A percentile compares a stretch with the other conserved stretches of the same genome.
These are phyloP conservation scores for Vigna radiata DNA, from an alignment of 306 rosid species.

Conservation along the genomic window DNA sequence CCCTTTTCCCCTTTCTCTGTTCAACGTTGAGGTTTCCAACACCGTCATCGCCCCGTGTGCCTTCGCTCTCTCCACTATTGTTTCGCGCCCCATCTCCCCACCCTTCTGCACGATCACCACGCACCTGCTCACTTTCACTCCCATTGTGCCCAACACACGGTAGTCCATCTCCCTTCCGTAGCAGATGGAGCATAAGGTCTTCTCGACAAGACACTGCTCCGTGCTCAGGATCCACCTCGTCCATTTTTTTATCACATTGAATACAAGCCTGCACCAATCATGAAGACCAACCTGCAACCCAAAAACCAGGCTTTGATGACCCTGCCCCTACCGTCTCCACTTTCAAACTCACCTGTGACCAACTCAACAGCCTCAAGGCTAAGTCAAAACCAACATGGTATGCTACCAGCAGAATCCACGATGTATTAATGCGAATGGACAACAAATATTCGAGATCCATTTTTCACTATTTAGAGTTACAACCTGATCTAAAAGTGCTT, in stretches of 20 bases:
- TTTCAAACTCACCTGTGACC: conserved; percentile 66
- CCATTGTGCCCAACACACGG: conserved; percentile 48
- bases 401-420: conserved; percentile 75
- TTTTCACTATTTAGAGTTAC: conserved; percentile 83
- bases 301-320: conserved; percentile 46
- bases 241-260: conserved; percentile 79
- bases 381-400: conserved; percentile 85
- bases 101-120: conserved; percentile 72
- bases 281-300: conserved; percentile 49
- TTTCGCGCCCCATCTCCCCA: conserved; percentile 58
- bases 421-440: too few relatives aligned
- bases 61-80: conserved; percentile 76
- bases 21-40: too few relatives aligned
- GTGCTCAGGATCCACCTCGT: conserved; percentile 71
- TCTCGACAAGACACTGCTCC: conserved; percentile 69
- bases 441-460: conserved; percentile 66
- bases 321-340: conserved; percentile 47
- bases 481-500: conserved; percentile 81
- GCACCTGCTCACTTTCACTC: conserved; percentile 75
- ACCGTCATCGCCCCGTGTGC: conserved; percentile 74
- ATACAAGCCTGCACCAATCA: conserved; percentile 75
- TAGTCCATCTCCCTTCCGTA: conserved; percentile 73
- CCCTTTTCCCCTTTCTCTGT: too few relatives aligned
- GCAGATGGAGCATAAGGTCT: too few relatives aligned
- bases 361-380: conserved; percentile 62